Conservation (phyloP, 2,329 filamentous ascomycete species). For the Monosporascus sp. region DNA sequence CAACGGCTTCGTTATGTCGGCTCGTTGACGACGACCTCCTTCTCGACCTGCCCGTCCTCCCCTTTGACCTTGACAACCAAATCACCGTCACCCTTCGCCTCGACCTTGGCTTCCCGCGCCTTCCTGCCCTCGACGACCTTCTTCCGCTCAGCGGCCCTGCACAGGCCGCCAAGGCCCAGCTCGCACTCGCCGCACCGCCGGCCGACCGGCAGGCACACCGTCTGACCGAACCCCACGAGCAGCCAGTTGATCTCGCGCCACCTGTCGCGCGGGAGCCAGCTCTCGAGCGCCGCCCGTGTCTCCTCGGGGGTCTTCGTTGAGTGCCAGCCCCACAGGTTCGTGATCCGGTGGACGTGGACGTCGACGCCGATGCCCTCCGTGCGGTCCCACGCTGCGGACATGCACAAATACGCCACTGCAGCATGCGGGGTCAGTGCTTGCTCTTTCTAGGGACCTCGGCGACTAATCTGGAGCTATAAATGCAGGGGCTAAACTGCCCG, state of each 20-base stretch:
- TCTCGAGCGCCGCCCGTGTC: slow-evolving; percentile 69
- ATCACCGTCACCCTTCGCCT: slow-evolving; percentile 19
- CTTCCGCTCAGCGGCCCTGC: slow-evolving; percentile 63
- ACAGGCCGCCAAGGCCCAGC: slow-evolving; percentile 70
- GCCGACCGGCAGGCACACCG: slow-evolving; percentile 75
- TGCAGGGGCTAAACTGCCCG: no score
- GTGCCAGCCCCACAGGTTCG: slow-evolving; percentile 92
- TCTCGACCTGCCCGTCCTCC: slow-evolving; percentile 18
- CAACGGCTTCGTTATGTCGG: neutral
- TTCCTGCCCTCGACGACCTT: slow-evolving; percentile 56
- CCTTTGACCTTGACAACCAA: slow-evolving; percentile 9
- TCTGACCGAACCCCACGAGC: slow-evolving; percentile 84
- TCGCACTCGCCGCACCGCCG: slow-evolving; percentile 82
- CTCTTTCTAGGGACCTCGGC: no score
- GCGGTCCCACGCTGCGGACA: slow-evolving; percentile 64
- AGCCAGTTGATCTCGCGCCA: slow-evolving; percentile 93
- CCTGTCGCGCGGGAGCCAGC: slow-evolving; percentile 76
- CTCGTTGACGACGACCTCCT: slow-evolving; percentile 12
- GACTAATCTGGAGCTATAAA: no score
- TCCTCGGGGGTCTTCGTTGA: slow-evolving; percentile 77
- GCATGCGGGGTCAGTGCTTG: no score
- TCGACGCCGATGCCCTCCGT: slow-evolving; percentile 84
- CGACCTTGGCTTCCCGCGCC: slow-evolving; percentile 33
- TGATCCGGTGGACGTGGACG: slow-evolving; percentile 91
- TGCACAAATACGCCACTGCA: slow-evolving; percentile 73